Evolutionary conservation across 768 basidiomycete genomes (phyloP).

Genomic region (Boletales sp.): DNA sequence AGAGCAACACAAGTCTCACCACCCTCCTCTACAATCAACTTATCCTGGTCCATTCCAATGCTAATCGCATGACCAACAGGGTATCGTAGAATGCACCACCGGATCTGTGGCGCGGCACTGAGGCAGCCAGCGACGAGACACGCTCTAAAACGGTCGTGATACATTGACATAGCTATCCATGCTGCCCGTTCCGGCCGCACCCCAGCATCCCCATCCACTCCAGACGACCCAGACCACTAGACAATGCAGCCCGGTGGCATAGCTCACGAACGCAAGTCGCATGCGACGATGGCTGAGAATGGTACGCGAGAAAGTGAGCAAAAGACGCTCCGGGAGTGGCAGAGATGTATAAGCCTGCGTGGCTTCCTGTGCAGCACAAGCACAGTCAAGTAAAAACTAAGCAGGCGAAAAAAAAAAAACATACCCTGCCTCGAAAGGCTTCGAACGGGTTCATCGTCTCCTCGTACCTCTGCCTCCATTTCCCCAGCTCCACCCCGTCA

Average conservation of each 20-base stretch:
- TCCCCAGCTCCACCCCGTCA: conserved; percentile 70
- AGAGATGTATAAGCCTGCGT: conserved; percentile 89
- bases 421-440: conserved; percentile 89
- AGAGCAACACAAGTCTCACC: no score
- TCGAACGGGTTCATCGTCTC: conserved; percentile 99
- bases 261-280: conserved; percentile 85
- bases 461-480: conserved; percentile 89
- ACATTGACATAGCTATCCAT: conserved; percentile 6
- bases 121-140: no score
- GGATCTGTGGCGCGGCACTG: no score
- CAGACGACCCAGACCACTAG: conserved; percentile 70
- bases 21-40: no score
- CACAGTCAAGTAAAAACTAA: not conserved
- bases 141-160: conserved; percentile 14
- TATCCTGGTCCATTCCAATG: no score
- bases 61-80: no score
- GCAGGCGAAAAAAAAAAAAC: conserved; percentile 28
- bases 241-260: conserved; percentile 77
- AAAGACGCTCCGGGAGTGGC: conserved; percentile 86
- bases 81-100: no score
- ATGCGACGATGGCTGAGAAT: conserved; percentile 88
- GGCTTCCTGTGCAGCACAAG: conserved; percentile 68
- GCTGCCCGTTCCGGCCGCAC: conserved; percentile 34
- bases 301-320: conserved; percentile 78
- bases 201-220: conserved; percentile 60